Evolutionary conservation across 352 stramenopile species (phyloP), one percentile per base, ranked within the genome.

Genomic region (Aphanomyces astaci): DNA sequence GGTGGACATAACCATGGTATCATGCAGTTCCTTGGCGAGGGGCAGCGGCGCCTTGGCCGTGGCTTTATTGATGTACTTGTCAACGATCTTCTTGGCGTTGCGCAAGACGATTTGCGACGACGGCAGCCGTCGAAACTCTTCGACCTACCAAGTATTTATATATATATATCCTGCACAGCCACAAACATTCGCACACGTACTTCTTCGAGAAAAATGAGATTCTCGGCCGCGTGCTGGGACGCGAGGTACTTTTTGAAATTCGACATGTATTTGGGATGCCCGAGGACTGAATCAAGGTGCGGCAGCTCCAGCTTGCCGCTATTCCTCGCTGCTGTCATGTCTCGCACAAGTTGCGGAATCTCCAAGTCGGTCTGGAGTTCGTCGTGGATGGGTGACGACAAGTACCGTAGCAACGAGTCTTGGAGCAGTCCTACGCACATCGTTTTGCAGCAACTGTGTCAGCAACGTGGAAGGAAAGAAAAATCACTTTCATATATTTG

Each of bases 101-200:
- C 84, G 84, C 28, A 91, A 59, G 24, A 93, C 82, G 63, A 93
- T 93, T 74, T 91, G 82, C 71, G 89, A 93, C 36, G 80, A 89
- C 31, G 84, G 84, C 30, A 93, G 72, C 1, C 82, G 78, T 4
- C 80, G 78, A 24, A 88, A 93, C 36, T 93, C 81, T 64, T 93
- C 82, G 55, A 93, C 89, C 53, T 62, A 22, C n/a, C 7, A 53
- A 25, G 24, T 4, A 19, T 39, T 17, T 4, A 4, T 32, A 3
- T 5, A 15, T 13, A 11, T 36, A 3, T n/a, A 15, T 25, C 22
- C 45, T n/a, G 13, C 4, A 7, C 45, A 53, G 45, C 45, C 13
- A n/a, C n/a, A n/a, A n/a, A n/a, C n/a, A n/a, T n/a, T n/a, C n/a
- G n/a, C n/a, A n/a, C 22, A 25, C 13, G 13, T 53, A 53, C 51